Percentiles rank a stretch among this genome's conserved stretches.
These are phyloP conservation scores for Dactylis glomerata DNA, from an alignment of 176 grass and related monocot species.

Conservation along the genomic window DNA sequence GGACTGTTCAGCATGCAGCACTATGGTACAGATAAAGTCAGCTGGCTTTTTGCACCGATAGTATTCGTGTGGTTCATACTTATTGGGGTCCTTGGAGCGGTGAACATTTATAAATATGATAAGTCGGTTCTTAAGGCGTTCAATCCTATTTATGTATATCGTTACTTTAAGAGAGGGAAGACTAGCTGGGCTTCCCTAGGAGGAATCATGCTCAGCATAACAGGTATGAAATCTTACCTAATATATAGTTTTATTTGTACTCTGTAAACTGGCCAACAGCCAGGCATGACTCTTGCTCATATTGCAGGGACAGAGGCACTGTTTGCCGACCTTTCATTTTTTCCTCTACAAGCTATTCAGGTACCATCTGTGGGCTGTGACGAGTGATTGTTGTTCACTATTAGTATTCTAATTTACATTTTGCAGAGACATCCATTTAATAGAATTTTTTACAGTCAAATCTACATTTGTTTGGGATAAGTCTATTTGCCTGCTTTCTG, in stretches of 20 bases:
- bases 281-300: neutral
- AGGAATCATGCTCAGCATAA: slow-evolving; percentile 93
- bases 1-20: slow-evolving; percentile 89
- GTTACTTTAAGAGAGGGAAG: slow-evolving; percentile 58
- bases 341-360: slow-evolving; percentile 82
- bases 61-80: slow-evolving; percentile 82
- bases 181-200: slow-evolving; percentile 75
- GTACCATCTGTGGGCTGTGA: slow-evolving; percentile 23
- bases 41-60: slow-evolving; percentile 83
- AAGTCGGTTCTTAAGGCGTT: slow-evolving; percentile 72
- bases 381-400: neutral
- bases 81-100: slow-evolving; percentile 61
- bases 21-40: slow-evolving; percentile 81
- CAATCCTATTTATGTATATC: slow-evolving; percentile 65
- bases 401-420: neutral
- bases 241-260: neutral
- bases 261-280: neutral
- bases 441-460: neutral
- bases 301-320: slow-evolving; percentile 83
- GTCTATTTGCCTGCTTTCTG: neutral
- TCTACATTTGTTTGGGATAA: neutral
- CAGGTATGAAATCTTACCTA: slow-evolving; percentile 39
- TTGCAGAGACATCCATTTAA: neutral
- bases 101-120: slow-evolving; percentile 75
- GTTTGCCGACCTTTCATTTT: slow-evolving; percentile 86